These are phyloP conservation scores for Echinosophora koreensis DNA, from an alignment of 306 rosid species.

Conservation along the genomic window DNA sequence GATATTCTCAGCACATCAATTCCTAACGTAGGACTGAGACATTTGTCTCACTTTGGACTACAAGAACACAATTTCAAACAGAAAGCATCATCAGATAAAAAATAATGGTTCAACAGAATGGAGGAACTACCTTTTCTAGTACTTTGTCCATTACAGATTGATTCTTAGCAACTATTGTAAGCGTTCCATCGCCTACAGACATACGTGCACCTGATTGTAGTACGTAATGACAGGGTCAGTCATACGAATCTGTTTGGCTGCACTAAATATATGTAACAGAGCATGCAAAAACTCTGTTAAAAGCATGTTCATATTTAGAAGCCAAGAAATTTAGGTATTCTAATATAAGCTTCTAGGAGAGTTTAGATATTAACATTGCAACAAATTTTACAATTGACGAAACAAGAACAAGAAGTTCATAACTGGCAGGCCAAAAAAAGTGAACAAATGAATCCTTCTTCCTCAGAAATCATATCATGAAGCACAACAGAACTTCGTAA, in stretches of 20 bases:
- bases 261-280: background rate
- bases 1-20: slow-evolving; percentile 17
- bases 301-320: slow-evolving; percentile 17
- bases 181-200: slow-evolving; percentile 89
- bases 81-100: slow-evolving; percentile 17
- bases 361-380: slow-evolving; percentile 7
- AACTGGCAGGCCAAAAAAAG: background rate
- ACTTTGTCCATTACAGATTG: slow-evolving; percentile 83
- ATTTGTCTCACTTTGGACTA: slow-evolving; percentile 19
- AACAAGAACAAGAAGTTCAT: slow-evolving; percentile 34
- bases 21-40: slow-evolving; percentile 39
- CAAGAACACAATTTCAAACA: slow-evolving; percentile 2
- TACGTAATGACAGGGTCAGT: slow-evolving; percentile 41
- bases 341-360: slow-evolving; percentile 17
- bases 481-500: background rate
- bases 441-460: slow-evolving; percentile 17
- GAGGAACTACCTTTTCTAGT: slow-evolving; percentile 74
- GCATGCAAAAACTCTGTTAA: slow-evolving; percentile 4
- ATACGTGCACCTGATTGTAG: slow-evolving; percentile 79
- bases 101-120: slow-evolving; percentile 21
- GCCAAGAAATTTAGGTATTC: slow-evolving; percentile 9
- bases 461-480: slow-evolving; percentile 28
- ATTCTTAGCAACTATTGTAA: slow-evolving; percentile 85
- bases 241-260: slow-evolving; percentile 4
- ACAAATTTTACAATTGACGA: background rate